Base-by-base conservation (phyloP, 129 eudicot genomes). In the Helichrysum umbraculigerum region DNA sequence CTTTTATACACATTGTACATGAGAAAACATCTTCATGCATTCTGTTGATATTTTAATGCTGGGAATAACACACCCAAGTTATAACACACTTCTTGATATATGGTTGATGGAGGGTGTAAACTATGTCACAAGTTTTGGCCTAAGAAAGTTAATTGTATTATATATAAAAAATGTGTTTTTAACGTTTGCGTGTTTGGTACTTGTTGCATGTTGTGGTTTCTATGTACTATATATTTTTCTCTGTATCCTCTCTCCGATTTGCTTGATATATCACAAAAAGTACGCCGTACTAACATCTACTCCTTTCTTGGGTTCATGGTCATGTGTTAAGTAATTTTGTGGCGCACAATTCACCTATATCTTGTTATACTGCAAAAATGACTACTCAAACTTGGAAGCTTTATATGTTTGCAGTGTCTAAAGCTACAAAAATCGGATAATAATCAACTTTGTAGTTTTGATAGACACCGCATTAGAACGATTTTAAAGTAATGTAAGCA, bases 1-100 rank as follows among this genome's bases (percentile, higher is more conserved):
- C 51, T 47, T 47, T 30, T 71, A 69, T 72, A 72, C 70, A 68
- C 16, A 15, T 25, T 79, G 83, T 79, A 79, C 30, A 79, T 79
- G 78, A 79, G 41, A 63, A 37, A 72, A 33, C 33, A 50, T 71
- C 50, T 71, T 71, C 72, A 44, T 71, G 72, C 61, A 28, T 79
- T 65, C 57, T 77, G 68, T 77, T 68, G 75, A 68, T 60, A 25
- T 57, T 66, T 34, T 29, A 61, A 60, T 41, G 77, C 60, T 68
- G 74, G 59, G 62, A 72, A 77, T 65, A 65, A 33, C 70, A 30
- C 41, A 30, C 69, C 20, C 69, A 17, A 66, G 50, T 66, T 66
- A 35, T 58, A 58, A 58, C 37, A 73, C 67, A 56, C 33, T 33
- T 21, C 28, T 59, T 21, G 34, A 73, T 50, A 35, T 25, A 59